Percentiles rank a stretch among this genome's conserved stretches.
These are phyloP conservation scores for Phytophthora brassicae DNA, from an alignment of 352 stramenopile genomes.

Conservation along the genomic window DNA sequence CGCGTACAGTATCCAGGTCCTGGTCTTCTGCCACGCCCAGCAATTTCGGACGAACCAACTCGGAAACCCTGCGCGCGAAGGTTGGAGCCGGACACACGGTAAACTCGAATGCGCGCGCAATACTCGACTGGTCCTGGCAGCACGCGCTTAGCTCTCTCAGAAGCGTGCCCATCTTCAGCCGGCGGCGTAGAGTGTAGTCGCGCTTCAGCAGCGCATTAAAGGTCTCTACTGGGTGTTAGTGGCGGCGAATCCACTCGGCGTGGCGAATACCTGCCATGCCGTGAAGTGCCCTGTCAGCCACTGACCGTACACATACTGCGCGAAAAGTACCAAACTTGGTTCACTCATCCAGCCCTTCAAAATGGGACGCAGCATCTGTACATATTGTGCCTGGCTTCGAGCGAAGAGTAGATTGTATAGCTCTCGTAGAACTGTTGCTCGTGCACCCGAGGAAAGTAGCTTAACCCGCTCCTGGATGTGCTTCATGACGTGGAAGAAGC, in stretches of 20 bases:
- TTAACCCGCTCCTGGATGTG: too few relatives aligned
- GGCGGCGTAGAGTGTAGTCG: too few relatives aligned
- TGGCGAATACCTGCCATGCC: neutral
- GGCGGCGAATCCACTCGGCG: neutral
- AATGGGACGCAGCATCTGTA: neutral
- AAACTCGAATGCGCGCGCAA: neutral
- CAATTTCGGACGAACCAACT: neutral
- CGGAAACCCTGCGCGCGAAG: neutral
- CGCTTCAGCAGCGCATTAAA: too few relatives aligned
- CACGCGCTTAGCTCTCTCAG: neutral
- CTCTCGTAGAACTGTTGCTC: neutral
- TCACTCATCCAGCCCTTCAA: neutral
- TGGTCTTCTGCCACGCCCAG: neutral
- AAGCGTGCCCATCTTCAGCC: too few relatives aligned
- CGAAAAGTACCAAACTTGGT: neutral
- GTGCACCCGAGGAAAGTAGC: too few relatives aligned
- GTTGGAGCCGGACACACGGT: neutral
- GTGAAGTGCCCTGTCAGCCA: neutral
- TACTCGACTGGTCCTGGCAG: neutral
- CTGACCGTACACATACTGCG: neutral
- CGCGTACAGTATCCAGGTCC: neutral
- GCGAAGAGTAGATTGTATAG: neutral
- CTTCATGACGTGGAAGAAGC: too few relatives aligned
- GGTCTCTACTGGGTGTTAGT: constrained; percentile 5
- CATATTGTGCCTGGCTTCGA: neutral